A percentile compares a stretch with the other conserved stretches of the same genome.
These are phyloP conservation scores for Sphaceloma murrayae DNA, from an alignment of 2,329 filamentous ascomycete genomes.

Conservation along the genomic window DNA sequence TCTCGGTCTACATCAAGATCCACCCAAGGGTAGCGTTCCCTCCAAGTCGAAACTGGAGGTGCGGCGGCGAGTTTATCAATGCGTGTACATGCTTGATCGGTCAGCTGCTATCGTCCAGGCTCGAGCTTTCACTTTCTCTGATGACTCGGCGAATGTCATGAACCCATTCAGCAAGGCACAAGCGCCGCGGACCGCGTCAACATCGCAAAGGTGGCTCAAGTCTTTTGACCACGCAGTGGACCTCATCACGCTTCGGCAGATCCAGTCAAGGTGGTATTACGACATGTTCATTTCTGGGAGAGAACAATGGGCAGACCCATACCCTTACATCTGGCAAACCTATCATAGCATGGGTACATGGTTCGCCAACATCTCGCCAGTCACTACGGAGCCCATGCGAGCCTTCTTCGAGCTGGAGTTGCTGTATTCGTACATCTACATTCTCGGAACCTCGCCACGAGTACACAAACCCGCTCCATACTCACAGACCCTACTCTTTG, in stretches of 20 bases:
- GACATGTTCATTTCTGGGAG: constrained; percentile 72
- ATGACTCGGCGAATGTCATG: constrained; percentile 75
- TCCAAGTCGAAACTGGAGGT: constrained; percentile 64
- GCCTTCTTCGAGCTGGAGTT: constrained; percentile 80
- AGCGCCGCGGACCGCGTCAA: constrained; percentile 35
- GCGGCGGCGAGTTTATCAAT: constrained; percentile 78
- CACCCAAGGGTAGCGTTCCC: constrained; percentile 57
- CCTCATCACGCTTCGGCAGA: constrained; percentile 71
- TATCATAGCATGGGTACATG: constrained; percentile 70
- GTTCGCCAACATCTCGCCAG: constrained; percentile 64
- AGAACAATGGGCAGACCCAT: constrained; percentile 56
- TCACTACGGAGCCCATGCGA: constrained; percentile 55
- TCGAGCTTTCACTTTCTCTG: constrained; percentile 84
- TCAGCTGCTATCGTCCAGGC: constrained; percentile 82
- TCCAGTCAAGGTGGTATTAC: constrained; percentile 85
- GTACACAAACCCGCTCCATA: constrained; percentile 66
- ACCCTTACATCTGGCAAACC: constrained; percentile 64
- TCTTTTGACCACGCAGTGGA: constrained; percentile 62
- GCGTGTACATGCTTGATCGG: constrained; percentile 81
- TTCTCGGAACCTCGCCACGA: constrained; percentile 68
- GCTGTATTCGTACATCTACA: constrained; percentile 83
- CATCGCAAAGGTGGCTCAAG: constrained; percentile 40
- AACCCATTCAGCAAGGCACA: constrained; percentile 48
- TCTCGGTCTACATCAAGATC: constrained; percentile 86
- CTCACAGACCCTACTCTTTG: constrained; percentile 72